Evolutionary conservation across 768 basidiomycete genomes (phyloP).

Genomic region (Tubosaeta sp.): DNA sequence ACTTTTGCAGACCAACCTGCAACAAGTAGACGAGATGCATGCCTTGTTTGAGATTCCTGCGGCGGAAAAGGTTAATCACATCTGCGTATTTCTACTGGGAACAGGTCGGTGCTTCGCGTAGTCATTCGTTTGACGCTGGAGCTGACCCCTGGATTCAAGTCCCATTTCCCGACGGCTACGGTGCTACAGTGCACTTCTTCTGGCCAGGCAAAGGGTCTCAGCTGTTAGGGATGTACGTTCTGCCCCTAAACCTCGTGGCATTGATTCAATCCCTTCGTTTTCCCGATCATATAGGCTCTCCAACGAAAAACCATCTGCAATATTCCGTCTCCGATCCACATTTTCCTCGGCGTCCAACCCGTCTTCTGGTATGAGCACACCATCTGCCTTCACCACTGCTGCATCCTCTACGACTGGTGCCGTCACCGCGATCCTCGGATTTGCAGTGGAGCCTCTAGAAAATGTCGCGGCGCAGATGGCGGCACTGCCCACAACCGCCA

Average conservation of each 20-base stretch:
- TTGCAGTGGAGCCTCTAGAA: slow-evolving; percentile 73
- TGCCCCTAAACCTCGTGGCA: not conserved
- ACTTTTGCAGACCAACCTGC: slow-evolving; percentile 72
- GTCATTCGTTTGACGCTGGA: not conserved
- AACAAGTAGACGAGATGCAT: slow-evolving; percentile 80
- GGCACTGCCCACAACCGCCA: slow-evolving; percentile 33
- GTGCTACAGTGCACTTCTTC: slow-evolving; percentile 79
- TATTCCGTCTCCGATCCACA: slow-evolving; percentile 74
- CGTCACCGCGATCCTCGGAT: slow-evolving; percentile 71
- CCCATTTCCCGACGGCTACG: slow-evolving; percentile 80
- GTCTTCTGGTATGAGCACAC: slow-evolving; percentile 28
- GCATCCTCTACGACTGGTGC: slow-evolving; percentile 36
- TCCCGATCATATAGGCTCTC: slow-evolving; percentile 54
- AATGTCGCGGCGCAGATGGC: slow-evolving; percentile 58
- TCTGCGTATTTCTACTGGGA: slow-evolving; percentile 81
- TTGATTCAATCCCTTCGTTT: not conserved
- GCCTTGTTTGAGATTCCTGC: slow-evolving; percentile 71
- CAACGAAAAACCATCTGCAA: slow-evolving; percentile 86
- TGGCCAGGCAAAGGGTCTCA: slow-evolving; percentile 89
- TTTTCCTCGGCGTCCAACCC: slow-evolving; percentile 39
- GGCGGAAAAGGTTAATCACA: slow-evolving; percentile 74
- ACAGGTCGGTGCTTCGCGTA: slow-evolving; percentile 45
- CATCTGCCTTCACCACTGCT: slow-evolving; percentile 29
- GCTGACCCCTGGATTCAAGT: slow-evolving; percentile 36
- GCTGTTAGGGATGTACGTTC: slow-evolving; percentile 72